Evolutionary conservation across 306 rosid species (phyloP).

Genomic region (Lathyrus sativus): DNA sequence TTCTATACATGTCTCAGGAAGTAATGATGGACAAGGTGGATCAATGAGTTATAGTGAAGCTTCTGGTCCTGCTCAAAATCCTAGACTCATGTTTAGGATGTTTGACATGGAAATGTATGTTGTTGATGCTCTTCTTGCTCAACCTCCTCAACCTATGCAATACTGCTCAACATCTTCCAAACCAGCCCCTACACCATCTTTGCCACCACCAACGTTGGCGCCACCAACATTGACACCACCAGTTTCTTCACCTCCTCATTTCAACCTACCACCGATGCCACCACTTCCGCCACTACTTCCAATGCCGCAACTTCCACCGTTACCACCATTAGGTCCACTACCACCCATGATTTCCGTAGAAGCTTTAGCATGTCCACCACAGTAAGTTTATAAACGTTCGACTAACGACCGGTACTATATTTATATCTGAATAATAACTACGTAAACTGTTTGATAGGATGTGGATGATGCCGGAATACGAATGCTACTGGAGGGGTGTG

Average conservation of each 20-base stretch:
- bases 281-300: conserved; percentile 42
- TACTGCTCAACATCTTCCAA: conserved; percentile 62
- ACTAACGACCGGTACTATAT: neutral
- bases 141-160: too few species aligned
- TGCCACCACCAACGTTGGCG: conserved; percentile 32
- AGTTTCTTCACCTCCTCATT: conserved; percentile 45
- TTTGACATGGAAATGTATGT: too few species aligned
- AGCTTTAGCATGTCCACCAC: conserved; percentile 72
- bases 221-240: conserved; percentile 4
- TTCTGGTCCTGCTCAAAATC: too few species aligned
- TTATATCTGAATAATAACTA: neutral
- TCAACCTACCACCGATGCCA: conserved; percentile 50
- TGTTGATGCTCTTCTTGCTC: too few species aligned
- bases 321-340: conserved; percentile 37
- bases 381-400: conserved; percentile 53
- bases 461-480: conserved; percentile 70
- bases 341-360: conserved; percentile 43
- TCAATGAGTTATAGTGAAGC: too few species aligned
- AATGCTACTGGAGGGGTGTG: conserved; percentile 83
- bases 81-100: too few species aligned
- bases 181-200: conserved; percentile 47
- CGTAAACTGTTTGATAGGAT: conserved; percentile 43
- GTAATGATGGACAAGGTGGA: too few species aligned
- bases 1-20: too few species aligned
- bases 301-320: conserved; percentile 12